Base-by-base conservation (phyloP, 1,284 basidiomycete genomes). In the Termitomyces sp. region DNA sequence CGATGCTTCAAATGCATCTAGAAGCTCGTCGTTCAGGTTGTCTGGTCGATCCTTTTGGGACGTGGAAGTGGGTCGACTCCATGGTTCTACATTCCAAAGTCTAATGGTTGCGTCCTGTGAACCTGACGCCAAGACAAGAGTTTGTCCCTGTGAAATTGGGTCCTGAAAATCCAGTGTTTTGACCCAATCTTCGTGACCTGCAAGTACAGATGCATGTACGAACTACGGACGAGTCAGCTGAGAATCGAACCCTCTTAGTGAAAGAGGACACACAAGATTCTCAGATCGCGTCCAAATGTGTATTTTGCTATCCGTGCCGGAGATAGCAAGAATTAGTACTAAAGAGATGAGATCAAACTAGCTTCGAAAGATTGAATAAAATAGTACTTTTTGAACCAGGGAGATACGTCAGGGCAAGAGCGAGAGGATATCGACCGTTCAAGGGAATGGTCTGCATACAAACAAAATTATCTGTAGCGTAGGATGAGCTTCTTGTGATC, bases 101-200 rank as follows among this genome's bases (percentile, higher is more conserved):
- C 94, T 84, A 53, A 97, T 90, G 38, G 91, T 94, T 15, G 85
- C 84, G 68, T 98, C 95, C 71, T 97, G 94, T 3, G 93, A 93
- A 1, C 92, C 95, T 13, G 93, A 94, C 1, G 95, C 93, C 17
- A 98, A 77, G 0, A 84, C 61, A 26, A 85, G 72, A 17, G 76
- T 68, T 45, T 77, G 70, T 8, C 67, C 66, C 7, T 65, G 58
- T 39, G 59, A 50, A 10, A 56, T 47, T 9, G 73, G 68, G 2
- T 63, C 43, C 28, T 78, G 78, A 68, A 97, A 92, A 1, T 86
- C 78, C 26, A 98, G 78, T 57, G 83, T 80, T 58, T 88, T 84
- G 49, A 97, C 79, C 94, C 94, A 98, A 67, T 98, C 94, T 75
- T 96, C 90, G 65, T 98, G 94, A 0, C 94, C 94, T 34, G 90